Base-by-base conservation (phyloP, 805 yeast genomes). In the Saccharomycopsis capsularis region DNA sequence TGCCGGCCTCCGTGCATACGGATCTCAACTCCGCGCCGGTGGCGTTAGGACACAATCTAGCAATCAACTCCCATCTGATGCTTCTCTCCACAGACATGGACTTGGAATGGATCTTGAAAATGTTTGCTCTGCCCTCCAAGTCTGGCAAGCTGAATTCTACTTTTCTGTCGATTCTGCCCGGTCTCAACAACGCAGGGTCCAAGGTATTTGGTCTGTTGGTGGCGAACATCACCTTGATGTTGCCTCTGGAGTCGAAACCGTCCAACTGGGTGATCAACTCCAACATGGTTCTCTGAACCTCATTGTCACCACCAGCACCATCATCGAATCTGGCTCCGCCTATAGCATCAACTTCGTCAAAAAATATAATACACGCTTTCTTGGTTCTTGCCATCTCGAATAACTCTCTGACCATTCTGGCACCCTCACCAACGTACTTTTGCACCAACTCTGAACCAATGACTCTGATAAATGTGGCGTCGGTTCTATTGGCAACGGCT, bases 311-410 rank as follows among this genome's bases (percentile, higher is more conserved):
- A 59, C 97, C 98, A 9, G 98, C 98, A 61, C 98, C 98, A 65
- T 93, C 99, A 67, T 93, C 99, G 64, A 93, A 93, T 67, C 99
- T 82, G n/a, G 98, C 98, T 38, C 99, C 99, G 57, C 99, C 99
- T 66, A 93, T 88, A 35, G 99, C 99, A 71, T 93, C 99, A 57
- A 93, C 83, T 73, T 93, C 99, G 69, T 93, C 99, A 62, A 93
- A 93, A 69, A 93, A 93, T 50, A 93, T 91, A 62, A 93, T 93
- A 69, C 98, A 91, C 1, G 99, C 98, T 63, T 91, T 90, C 68
- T 93, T 93, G 34, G 98, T 85, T 65, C 99, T 83, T 2, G 99
- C 99, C 98, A 93, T 90, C 66, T 93, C 99, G 61, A 93, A 93
- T 61, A 93, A 76, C 69, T 93, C 99, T 68, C 99, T 81, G 48